A percentile compares a stretch with the other conserved stretches of the same genome.
Conservation (phyloP, 2,329 filamentous ascomycete species). For the Colletotrichum higginsianum region DNA sequence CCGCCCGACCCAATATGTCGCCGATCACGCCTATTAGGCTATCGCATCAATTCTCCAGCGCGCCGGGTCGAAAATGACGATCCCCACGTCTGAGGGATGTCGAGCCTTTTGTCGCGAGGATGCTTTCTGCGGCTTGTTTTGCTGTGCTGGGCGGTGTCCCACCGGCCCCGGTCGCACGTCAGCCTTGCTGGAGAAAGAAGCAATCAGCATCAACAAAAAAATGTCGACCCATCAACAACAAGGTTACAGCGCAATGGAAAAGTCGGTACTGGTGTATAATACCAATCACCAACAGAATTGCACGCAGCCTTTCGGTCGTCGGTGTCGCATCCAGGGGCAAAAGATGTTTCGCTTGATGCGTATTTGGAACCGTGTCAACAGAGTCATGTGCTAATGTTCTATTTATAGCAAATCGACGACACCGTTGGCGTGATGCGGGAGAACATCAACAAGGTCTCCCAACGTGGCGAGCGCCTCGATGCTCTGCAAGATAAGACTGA, state of each 20-base stretch:
- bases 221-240: not conserved
- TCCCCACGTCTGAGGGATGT: not conserved
- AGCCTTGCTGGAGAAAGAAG: not conserved
- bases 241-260: too few relatives aligned
- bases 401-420: constrained; percentile 91
- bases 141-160: not conserved
- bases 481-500: constrained; percentile 94
- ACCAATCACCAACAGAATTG: not conserved
- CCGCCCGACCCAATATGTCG: constrained; percentile 30
- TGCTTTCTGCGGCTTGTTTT: not conserved
- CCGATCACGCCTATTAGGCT: constrained; percentile 29
- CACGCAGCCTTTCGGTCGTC: not conserved
- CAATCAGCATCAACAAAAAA: constrained; percentile 2
- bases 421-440: constrained; percentile 96
- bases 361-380: constrained; percentile 18
- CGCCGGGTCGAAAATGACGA: not conserved
- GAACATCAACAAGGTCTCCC: constrained; percentile 96
- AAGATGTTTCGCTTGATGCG: constrained; percentile 27
- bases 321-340: constrained; percentile 28
- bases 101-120: not conserved
- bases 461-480: constrained; percentile 92
- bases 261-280: too few relatives aligned
- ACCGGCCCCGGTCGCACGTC: not conserved
- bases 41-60: constrained; percentile 10
- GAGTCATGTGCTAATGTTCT: constrained; percentile 42